Percentiles rank a stretch among this genome's conserved stretches.
Evolutionary conservation across 73 alveolate species (phyloP).

Genomic region (Diophrys sp.): DNA sequence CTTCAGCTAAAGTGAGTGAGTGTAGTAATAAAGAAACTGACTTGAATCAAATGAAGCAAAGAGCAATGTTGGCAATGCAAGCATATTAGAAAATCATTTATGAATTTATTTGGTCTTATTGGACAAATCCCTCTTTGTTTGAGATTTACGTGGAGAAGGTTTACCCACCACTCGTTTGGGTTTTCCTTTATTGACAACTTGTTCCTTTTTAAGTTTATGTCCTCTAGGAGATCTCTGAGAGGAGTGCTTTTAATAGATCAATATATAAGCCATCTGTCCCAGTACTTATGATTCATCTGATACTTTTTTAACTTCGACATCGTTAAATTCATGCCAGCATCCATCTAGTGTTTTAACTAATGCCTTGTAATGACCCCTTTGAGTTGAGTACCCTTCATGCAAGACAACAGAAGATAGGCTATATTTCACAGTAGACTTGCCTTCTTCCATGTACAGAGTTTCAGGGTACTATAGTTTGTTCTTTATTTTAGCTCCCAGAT

Average conservation of each 20-base stretch:
- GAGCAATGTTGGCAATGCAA: no score
- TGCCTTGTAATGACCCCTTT: constrained; percentile 65
- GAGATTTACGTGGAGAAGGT: no score
- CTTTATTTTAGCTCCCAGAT: constrained; percentile 30
- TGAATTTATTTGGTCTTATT: not conserved
- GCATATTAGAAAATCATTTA: not conserved
- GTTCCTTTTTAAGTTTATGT: not conserved
- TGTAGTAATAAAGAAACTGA: no score
- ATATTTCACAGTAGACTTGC: constrained; percentile 9
- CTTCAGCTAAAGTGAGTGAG: not conserved
- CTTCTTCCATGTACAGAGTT: constrained; percentile 11
- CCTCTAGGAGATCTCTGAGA: not conserved
- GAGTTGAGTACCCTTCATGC: constrained; percentile 51
- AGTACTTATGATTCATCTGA: not conserved
- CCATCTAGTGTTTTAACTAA: constrained; percentile 33
- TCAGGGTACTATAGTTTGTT: constrained; percentile 26
- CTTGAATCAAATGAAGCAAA: not conserved
- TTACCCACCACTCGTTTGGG: no score
- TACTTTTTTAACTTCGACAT: not conserved
- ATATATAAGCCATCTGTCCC: constrained; percentile 28
- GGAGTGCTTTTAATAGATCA: constrained; percentile 11
- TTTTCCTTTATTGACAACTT: not conserved
- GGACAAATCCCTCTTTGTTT: no score
- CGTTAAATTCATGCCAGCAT: constrained; percentile 57
- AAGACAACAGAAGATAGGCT: constrained; percentile 63